phyloP scores from a whole-genome alignment of 192 early-diverging fungal genomes.

The Coemansia sp. region DNA sequence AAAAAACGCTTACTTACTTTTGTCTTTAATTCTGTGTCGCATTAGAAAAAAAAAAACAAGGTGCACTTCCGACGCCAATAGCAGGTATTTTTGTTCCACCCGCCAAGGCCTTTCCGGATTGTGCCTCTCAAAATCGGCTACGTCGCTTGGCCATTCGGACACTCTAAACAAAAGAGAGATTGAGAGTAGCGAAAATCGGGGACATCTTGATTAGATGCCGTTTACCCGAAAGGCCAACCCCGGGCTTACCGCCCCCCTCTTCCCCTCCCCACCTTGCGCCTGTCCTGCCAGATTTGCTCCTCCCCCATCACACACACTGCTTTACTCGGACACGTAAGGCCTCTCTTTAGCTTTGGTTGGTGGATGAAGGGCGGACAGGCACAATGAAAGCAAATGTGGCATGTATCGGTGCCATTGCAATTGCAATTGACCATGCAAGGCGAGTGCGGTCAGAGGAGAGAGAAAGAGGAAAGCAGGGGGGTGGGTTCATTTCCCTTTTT shows the following conservation, averaged over 20 bases:
- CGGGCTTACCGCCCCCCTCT: background rate
- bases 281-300: background rate
- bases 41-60: too few relatives aligned
- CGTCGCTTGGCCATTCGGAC: too few relatives aligned
- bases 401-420: background rate
- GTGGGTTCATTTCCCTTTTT: background rate
- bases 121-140: too few relatives aligned
- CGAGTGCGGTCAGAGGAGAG: background rate
- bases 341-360: too few relatives aligned
- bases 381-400: background rate
- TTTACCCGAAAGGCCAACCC: conserved; percentile 3
- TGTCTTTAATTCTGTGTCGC: too few relatives aligned
- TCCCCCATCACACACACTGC: background rate
- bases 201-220: background rate
- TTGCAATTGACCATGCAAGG: conserved; percentile 1
- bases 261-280: background rate
- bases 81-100: too few relatives aligned
- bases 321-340: too few relatives aligned
- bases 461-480: background rate
- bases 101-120: too few relatives aligned
- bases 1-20: too few relatives aligned
- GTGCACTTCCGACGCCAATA: too few relatives aligned
- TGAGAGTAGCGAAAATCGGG: background rate
- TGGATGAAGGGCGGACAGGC: too few relatives aligned
- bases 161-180: background rate